Base-by-base conservation (phyloP, 2,329 filamentous ascomycete genomes). In the Colletotrichum sansevieriae region DNA sequence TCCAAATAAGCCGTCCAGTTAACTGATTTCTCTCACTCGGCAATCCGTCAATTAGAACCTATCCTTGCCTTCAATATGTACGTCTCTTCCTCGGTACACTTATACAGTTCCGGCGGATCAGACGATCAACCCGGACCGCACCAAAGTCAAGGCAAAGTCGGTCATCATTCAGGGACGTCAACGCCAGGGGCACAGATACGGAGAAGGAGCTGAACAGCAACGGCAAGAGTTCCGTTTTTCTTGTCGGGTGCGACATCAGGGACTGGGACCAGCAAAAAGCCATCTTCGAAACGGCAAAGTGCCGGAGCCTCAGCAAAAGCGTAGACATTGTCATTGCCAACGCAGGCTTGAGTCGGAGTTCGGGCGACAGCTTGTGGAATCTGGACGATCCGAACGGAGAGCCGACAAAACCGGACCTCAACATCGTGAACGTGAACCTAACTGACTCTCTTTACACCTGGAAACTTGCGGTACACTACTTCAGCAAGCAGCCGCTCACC, bases 251-350 rank as follows among this genome's bases (percentile, higher is more conserved):
- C 68, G 81, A 85, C 37, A 79, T 84, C 25, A 75, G 77, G 25
- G 75, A 75, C 47, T 85, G 82, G 82, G 77, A 83, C 0, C 75
- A 83, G 29, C 81, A 84, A 69, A 77, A 80, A 6, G 63, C 61
- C 4, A 73, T 83, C 5, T 84, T 85, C 43, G 78, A 83, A 62
- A 76, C 73, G 0, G 81, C 82, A 1, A 77, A 77, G 22, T 65
- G 60, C 1, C 72, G 75, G 35, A 81, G 79, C 9, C 81, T 81
- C 0, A 71, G 73, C 25, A 77, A 80, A 0, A 80, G 78, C 56
- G 78, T 83, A 22, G 82, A 84, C 64, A 72, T 84, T 12, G 83
- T 85, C 12, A 80, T 85, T 61, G 82, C 83, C 1, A 85, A 85
- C 71, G 83, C 83, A 1, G 83, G 83, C 11, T 82, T 84, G 33